Evolutionary conservation across 306 rosid genomes (phyloP), one percentile per base, ranked within the genome.

Genomic region (Medicago ruthenica): DNA sequence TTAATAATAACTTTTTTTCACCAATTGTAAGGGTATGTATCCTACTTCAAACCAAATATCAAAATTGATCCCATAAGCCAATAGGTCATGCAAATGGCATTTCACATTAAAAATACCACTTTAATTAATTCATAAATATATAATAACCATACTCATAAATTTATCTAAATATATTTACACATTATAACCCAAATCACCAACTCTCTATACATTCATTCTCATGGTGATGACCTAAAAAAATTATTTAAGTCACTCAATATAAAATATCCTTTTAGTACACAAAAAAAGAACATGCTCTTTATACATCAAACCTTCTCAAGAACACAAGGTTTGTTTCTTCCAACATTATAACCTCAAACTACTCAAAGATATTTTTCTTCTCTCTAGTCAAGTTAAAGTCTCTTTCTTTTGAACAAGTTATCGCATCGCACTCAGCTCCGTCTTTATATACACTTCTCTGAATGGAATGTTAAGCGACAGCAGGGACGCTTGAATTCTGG

Each of bases 401-500:
- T 54, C 74, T 83, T 83, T 76, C 81, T 74, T 81, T 21, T 67
- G 2, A 42, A 69, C 70, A 71, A 78, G 48, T 77, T 84, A 72
- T 88, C 87, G 83, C 88, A 72, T 88, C 86, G 84, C 88, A 78
- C 86, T 85, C 77, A 81, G 87, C 81, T 85, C 80, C 18, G 13
- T 90, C 82, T 74, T 76, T 91, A 93, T 93, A 77, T 93, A 93
- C 98, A 93, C 79, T 86, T 88, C 71, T 75, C 83, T 34, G 77
- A 65, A 64, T 81, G 85, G 63, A 13, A 6, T 14, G 3, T 73
- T 85, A 93, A 9, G 97, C 98, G 53, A 93, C 73, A 44, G 89
- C 90, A 72, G 93, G 86, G 90, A 90, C 83, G 85, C 98, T 79
- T 2, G 98, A 93, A 87, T 83, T 93, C 82, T 87, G 95, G 81